Base-by-base conservation (phyloP, 495 filamentous ascomycete species). In the Patellaria atrata region DNA sequence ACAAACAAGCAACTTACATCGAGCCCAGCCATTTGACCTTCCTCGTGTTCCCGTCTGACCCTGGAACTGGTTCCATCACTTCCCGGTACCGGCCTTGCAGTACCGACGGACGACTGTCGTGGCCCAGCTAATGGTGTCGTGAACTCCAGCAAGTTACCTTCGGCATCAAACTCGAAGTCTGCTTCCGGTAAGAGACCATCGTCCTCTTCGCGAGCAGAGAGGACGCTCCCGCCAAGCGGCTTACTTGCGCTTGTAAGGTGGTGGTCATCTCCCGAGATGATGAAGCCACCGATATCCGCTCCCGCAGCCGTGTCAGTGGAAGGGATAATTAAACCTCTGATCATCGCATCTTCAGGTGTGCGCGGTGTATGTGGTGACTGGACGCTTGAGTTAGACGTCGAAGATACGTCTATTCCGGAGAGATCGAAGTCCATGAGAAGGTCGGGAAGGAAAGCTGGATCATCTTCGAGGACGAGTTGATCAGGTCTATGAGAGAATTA, bases 371-470 rank as follows among this genome's bases (percentile, higher is more conserved):
- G 54, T 5, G 59, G 49, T 19, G 52, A 62, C 5, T 55, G 38
- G 21, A 44, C 41, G 43, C 38, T 58, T 31, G 50, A 62, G 28
- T 41, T 57, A 30, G 54, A 58, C 9, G 42, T 29, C 10, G 54
- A 53, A 16, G 48, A 48, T 29, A 49, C 33, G 11, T 59, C 51
- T 22, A 64, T 42, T 19, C 50, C 44, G 2, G 55, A 42, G 19
- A 76, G 41, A 33, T 80, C 69, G 20, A 79, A 47, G 23, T 77
- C 66, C 13, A 77, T 53, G 8, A 50, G 35, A 14, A 42, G 7
- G 61, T 59, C 8, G 0, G 80, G 79, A 1, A 85, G 53, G 45
- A 94, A 94, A n/a, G 72, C 67, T 4, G 85, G 85, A 52, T 96
- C 89, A 42, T 97, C 82, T 14, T 66, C 59, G 3, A 94, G 64